Conservation (phyloP, 305 asterid species). For the Galium porrigens region DNA sequence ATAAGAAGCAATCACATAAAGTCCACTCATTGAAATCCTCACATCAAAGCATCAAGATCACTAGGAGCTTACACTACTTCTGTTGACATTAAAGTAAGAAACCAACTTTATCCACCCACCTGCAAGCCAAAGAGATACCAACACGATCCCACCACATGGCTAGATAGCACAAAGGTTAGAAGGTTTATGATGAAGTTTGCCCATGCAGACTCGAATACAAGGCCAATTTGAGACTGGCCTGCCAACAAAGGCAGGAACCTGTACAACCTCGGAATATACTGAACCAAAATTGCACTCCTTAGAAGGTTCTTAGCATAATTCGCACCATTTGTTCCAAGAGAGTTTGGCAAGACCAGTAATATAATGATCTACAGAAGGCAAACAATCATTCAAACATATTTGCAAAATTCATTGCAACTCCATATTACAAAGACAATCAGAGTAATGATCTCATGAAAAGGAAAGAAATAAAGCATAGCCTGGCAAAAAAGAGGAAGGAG, state of each 20-base stretch:
- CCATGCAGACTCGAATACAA: conserved; percentile 78
- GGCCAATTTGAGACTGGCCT: conserved; percentile 66
- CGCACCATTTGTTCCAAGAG: conserved; percentile 40
- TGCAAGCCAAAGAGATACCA: conserved; percentile 85
- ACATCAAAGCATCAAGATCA: background rate
- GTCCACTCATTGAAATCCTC: background rate
- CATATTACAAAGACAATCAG: background rate
- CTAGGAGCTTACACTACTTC: background rate
- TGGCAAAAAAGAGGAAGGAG: background rate
- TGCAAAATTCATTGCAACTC: conserved; percentile 2
- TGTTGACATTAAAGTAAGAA: conserved; percentile 1
- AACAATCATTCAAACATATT: background rate
- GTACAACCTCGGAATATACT: conserved; percentile 55
- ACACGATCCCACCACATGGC: conserved; percentile 75
- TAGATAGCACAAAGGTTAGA: conserved; percentile 50
- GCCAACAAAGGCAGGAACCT: conserved; percentile 58
- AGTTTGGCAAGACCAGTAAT: conserved; percentile 36
- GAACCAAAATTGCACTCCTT: conserved; percentile 51
- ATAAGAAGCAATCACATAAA: background rate
- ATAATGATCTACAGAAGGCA: conserved; percentile 41
- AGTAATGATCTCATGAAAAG: background rate
- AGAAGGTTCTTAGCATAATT: conserved; percentile 52
- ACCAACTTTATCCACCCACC: conserved; percentile 26
- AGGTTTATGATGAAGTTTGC: conserved; percentile 60
- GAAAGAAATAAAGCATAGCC: background rate